Evolutionary conservation across 2,329 filamentous ascomycete genomes (phyloP), one percentile per base, ranked within the genome.

Genomic region (Ophiostoma sp.): DNA sequence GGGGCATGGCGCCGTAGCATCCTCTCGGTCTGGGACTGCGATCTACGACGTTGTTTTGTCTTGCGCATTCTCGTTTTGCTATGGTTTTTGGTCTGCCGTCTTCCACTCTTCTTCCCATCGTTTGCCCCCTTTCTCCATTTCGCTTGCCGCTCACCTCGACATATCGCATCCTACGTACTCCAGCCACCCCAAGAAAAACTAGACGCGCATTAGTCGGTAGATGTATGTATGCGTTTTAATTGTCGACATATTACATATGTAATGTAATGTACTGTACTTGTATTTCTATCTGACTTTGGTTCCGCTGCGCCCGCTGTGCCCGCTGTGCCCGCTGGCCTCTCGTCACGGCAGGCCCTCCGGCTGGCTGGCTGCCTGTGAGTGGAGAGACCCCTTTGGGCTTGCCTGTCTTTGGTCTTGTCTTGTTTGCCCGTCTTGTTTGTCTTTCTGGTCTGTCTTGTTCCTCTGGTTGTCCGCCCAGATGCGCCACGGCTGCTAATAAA

Each of bases 261-360:
- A 57, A 54, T 54, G 41, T 48, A 48, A 23, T 54, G 20, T 54
- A 54, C 23, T n/a, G 11, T 64, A 35, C 13, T 35, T 33, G 60
- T 39, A 39, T 36, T 65, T 35, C 33, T 20, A 65, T 35, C 35
- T 39, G 27, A 35, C 62, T 39, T 64, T 33, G 60, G 33, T 13
- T 41, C 11, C 11, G 39, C 39, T 41, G 39, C 4, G 36, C 36
- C 60, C 60, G 60, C 60, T 64, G 35, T 65, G 62, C 13, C 62
- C 62, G 62, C 62, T 65, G n/a, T 65, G 65, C 23, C 65, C 60
- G 60, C 60, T 65, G 10, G 10, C 27, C 11, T 23, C 39, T 35
- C 20, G 33, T 64, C n/a, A 65, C 62, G 65, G 65, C 65, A 67
- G 36, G 36, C n/a, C 35, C 65, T 67, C 65, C 65, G 65, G 65